phyloP scores from a whole-genome alignment of 1,284 basidiomycete species.

The Leccinum fallax region DNA sequence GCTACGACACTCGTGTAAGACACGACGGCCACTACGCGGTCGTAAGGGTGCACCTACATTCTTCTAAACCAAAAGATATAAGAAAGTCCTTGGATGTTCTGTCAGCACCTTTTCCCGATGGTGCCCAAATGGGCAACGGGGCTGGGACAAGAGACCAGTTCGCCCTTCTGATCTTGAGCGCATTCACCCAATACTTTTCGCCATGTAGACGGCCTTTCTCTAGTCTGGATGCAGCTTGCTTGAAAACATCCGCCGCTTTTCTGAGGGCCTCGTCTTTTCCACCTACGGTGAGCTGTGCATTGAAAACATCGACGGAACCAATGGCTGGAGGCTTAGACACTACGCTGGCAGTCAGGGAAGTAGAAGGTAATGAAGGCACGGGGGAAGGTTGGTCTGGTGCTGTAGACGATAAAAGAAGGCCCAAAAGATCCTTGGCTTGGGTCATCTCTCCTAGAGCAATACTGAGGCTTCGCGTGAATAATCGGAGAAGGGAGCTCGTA shows the following conservation, averaged over 20 bases:
- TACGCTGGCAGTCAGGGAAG: constrained; percentile 60
- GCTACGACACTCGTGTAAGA: constrained; percentile 45
- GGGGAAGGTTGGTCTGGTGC: constrained; percentile 27
- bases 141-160: constrained; percentile 81
- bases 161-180: constrained; percentile 66
- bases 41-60: constrained; percentile 53
- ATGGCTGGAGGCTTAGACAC: constrained; percentile 66
- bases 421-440: constrained; percentile 68
- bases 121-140: constrained; percentile 66
- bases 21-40: background rate
- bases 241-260: constrained; percentile 70
- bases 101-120: constrained; percentile 72
- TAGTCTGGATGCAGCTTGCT: constrained; percentile 65
- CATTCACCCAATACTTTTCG: constrained; percentile 79
- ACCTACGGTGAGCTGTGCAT: constrained; percentile 70
- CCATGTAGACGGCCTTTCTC: constrained; percentile 60
- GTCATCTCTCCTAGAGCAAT: constrained; percentile 77
- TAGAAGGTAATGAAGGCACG: constrained; percentile 30
- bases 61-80: constrained; percentile 75
- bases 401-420: constrained; percentile 52
- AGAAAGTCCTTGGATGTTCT: constrained; percentile 78
- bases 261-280: constrained; percentile 77
- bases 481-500: background rate
- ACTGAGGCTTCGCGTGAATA: constrained; percentile 41
- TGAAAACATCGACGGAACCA: constrained; percentile 70